Evolutionary conservation across 805 yeast genomes (phyloP).

Genomic region (Sugiyamaella chiloensis): DNA sequence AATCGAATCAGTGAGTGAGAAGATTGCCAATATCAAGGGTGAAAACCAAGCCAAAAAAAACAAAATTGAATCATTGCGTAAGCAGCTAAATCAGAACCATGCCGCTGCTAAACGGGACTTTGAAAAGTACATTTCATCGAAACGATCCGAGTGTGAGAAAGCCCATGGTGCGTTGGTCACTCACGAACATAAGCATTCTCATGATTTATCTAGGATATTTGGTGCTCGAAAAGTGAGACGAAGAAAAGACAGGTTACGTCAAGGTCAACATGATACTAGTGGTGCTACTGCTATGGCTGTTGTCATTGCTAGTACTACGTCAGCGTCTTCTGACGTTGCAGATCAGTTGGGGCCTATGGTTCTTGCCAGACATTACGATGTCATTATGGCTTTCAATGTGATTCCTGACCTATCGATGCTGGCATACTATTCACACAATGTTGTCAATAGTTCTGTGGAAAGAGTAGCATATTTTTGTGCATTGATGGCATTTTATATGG

Average conservation of each 20-base stretch:
- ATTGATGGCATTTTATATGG: conserved; percentile 33
- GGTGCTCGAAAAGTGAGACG: conserved; percentile 21
- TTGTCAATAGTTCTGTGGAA: conserved; percentile 33
- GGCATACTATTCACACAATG: conserved; percentile 29
- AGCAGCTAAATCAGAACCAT: background rate
- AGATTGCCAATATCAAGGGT: background rate
- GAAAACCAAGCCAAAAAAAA: background rate
- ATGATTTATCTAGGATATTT: conserved; percentile 17
- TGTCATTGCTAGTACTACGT: background rate
- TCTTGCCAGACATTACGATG: conserved; percentile 20
- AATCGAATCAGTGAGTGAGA: background rate
- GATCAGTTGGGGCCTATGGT: background rate
- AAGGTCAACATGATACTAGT: background rate
- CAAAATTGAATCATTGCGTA: background rate
- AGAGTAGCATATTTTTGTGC: conserved; percentile 31
- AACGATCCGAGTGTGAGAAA: background rate
- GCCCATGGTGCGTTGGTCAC: background rate
- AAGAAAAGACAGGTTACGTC: background rate
- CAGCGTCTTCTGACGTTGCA: too few species aligned
- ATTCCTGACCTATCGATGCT: conserved; percentile 32
- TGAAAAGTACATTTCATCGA: background rate
- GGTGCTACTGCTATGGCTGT: background rate
- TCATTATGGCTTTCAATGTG: conserved; percentile 31
- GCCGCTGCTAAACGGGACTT: background rate
- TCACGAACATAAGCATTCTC: conserved; percentile 6